Evolutionary conservation across 768 basidiomycete species (phyloP).

Genomic region (Lanmaoa pseudosensibilis): DNA sequence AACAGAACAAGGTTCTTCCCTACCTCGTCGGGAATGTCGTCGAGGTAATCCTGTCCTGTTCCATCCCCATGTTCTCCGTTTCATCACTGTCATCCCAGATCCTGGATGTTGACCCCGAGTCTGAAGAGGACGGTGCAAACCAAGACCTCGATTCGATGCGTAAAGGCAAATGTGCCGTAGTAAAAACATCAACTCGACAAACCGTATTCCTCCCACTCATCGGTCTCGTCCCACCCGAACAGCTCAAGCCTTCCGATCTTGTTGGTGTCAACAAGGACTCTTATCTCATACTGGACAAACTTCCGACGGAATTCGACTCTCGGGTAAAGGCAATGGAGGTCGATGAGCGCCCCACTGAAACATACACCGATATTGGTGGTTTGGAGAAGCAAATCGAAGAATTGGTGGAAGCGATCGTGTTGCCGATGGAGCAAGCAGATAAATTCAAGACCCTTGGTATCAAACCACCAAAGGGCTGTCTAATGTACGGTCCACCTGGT

Average conservation of each 20-base stretch:
- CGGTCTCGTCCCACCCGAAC: conserved; percentile 91
- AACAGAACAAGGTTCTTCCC: conserved; percentile 98
- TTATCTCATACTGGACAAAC: conserved; percentile 91
- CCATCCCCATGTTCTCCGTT: not conserved
- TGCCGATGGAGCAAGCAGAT: conserved; percentile 98
- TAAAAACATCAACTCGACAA: conserved; percentile 98
- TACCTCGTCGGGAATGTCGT: conserved; percentile 98
- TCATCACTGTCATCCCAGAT: conserved; percentile 53
- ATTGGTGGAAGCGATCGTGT: conserved; percentile 93
- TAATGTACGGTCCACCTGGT: conserved; percentile 99
- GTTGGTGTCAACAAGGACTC: conserved; percentile 99
- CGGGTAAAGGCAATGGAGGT: conserved; percentile 99
- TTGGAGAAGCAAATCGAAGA: conserved; percentile 99
- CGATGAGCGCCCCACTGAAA: conserved; percentile 96
- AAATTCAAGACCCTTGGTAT: conserved; percentile 99
- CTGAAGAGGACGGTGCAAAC: conserved; percentile 92
- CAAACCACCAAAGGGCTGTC: conserved; percentile 92
- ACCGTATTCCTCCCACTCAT: conserved; percentile 98
- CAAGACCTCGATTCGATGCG: conserved; percentile 95
- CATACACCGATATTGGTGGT: conserved; percentile 96
- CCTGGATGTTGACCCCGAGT: conserved; percentile 90
- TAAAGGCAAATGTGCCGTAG: conserved; percentile 96
- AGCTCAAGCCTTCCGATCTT: conserved; percentile 88
- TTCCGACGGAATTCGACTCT: conserved; percentile 96
- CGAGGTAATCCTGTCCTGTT: conserved; percentile 54